phyloP scores from a whole-genome alignment of 768 basidiomycete genomes.

The Hygrocybe punicea region DNA sequence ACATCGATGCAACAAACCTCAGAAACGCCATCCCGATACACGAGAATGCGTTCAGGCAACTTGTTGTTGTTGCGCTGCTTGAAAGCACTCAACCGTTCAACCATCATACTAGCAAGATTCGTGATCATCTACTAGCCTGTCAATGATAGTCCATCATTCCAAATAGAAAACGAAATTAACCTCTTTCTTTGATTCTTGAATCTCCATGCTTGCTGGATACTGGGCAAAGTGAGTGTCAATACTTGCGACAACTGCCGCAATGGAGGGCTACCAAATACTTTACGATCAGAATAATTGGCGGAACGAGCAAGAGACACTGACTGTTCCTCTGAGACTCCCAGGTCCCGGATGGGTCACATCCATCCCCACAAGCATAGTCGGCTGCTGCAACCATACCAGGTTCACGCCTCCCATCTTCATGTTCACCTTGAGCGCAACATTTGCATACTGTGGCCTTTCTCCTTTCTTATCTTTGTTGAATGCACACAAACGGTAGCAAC shows the following conservation, averaged over 20 bases:
- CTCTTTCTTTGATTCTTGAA: constrained; percentile 77
- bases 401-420: constrained; percentile 81
- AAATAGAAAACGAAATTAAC: constrained; percentile 30
- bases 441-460: constrained; percentile 67
- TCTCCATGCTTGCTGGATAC: constrained; percentile 69
- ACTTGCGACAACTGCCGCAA: constrained; percentile 83
- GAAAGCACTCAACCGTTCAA: constrained; percentile 59
- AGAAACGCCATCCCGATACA: constrained; percentile 82
- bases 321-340: constrained; percentile 63
- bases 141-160: not conserved
- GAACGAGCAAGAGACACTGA: constrained; percentile 43
- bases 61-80: constrained; percentile 38
- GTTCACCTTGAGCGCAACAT: constrained; percentile 79
- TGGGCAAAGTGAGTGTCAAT: constrained; percentile 61
- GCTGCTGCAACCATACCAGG: constrained; percentile 57
- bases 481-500: constrained; percentile 77
- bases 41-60: constrained; percentile 63
- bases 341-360: constrained; percentile 81
- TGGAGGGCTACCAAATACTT: constrained; percentile 58
- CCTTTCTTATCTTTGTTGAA: constrained; percentile 64
- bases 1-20: constrained; percentile 44
- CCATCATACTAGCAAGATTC: constrained; percentile 60
- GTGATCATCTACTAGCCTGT: constrained; percentile 63
- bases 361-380: constrained; percentile 82
- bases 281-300: constrained; percentile 40